Conservation (phyloP, 768 basidiomycete genomes). For the Strobilomyces confusus region DNA sequence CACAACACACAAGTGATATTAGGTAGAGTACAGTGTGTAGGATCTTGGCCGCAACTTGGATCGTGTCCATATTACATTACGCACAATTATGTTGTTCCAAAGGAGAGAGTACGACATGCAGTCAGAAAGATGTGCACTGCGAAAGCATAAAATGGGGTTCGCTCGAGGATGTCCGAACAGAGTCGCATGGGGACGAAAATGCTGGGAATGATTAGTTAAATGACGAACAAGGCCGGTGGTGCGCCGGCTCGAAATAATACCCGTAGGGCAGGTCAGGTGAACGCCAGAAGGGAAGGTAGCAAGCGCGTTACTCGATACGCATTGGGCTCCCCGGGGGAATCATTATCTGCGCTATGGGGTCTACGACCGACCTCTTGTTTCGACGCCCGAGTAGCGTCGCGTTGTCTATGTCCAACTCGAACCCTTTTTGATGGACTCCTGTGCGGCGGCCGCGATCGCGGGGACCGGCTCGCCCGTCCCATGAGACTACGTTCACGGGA, state of each 20-base stretch:
- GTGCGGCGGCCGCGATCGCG: slow-evolving; percentile 49
- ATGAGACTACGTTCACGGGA: slow-evolving; percentile 23
- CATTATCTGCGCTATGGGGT: slow-evolving; percentile 32
- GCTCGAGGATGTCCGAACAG: not conserved
- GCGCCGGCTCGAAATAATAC: not conserved
- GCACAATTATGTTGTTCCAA: slow-evolving; percentile 5
- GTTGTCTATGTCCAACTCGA: slow-evolving; percentile 83
- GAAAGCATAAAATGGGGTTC: not conserved
- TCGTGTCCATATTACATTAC: slow-evolving; percentile 14
- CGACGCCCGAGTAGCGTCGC: slow-evolving; percentile 83
- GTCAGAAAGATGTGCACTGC: slow-evolving; percentile 11
- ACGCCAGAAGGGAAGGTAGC: not conserved
- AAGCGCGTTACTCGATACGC: slow-evolving; percentile 21
- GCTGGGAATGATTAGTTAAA: not conserved
- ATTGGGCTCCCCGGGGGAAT: slow-evolving; percentile 32
- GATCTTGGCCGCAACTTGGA: slow-evolving; percentile 1
- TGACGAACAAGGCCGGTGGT: not conserved
- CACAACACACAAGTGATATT: slow-evolving; percentile 14
- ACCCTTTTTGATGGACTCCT: slow-evolving; percentile 35
- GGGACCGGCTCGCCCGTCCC: slow-evolving; percentile 68
- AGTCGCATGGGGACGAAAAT: not conserved
- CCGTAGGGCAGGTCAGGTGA: not conserved
- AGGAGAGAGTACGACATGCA: slow-evolving; percentile 12
- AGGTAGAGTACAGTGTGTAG: slow-evolving; percentile 16
- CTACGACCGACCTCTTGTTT: slow-evolving; percentile 39